Evolutionary conservation across 306 rosid genomes (phyloP).

Genomic region (Malus domestica): ASM211411v1 NC_041803.1:15501001-15501500

Average conservation of each 20-base stretch:
- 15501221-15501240: constrained; percentile 90
- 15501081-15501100: constrained; percentile 85
- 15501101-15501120: not conserved
- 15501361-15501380: constrained; percentile 83
- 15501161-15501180: not conserved
- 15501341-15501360: constrained; percentile 11
- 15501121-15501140: not conserved
- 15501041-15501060: constrained; percentile 86
- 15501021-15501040: constrained; percentile 88
- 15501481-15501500: not conserved
- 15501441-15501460: constrained; percentile 93
- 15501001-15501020: constrained; percentile 35
- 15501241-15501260: constrained; percentile 57
- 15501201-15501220: constrained; percentile 87
- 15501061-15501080: constrained; percentile 95
- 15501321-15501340: not conserved
- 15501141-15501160: not conserved
- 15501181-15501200: constrained; percentile 41
- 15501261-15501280: constrained; percentile 65
- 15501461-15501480: constrained; percentile 30
- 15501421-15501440: constrained; percentile 83
- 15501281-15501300: constrained; percentile 2
- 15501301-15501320: not conserved
- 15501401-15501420: constrained; percentile 83
- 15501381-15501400: constrained; percentile 88